Conservation (phyloP, 1,284 basidiomycete genomes). For the Schizophyllum commune region DNA sequence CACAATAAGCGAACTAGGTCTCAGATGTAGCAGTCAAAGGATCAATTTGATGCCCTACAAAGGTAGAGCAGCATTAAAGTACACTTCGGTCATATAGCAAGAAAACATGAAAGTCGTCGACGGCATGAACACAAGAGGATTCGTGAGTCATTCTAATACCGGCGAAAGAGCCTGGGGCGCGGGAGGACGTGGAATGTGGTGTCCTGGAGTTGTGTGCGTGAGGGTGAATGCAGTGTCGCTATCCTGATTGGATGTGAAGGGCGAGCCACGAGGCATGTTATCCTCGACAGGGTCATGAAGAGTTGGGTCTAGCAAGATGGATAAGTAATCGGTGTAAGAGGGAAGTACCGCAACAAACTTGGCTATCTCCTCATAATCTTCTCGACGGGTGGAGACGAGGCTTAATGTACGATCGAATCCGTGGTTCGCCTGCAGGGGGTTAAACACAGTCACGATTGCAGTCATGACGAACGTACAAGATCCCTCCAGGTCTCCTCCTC, state of each 20-base stretch:
- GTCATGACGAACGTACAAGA: conserved; percentile 37
- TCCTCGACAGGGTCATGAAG: neutral
- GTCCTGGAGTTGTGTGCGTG: neutral
- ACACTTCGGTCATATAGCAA: neutral
- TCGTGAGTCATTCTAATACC: neutral
- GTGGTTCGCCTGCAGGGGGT: conserved; percentile 47
- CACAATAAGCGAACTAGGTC: neutral
- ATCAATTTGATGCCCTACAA: too few species aligned
- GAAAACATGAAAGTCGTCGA: neutral
- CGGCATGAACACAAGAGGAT: neutral
- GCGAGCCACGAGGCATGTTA: neutral
- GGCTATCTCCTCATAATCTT: conserved; percentile 26
- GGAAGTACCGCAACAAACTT: neutral
- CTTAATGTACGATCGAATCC: conserved; percentile 63
- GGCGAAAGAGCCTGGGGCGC: neutral
- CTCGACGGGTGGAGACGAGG: conserved; percentile 50
- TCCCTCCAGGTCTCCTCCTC: conserved; percentile 79
- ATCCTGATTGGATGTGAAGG: neutral
- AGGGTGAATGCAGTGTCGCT: too few species aligned
- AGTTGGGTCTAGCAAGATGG: neutral
- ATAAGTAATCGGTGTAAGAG: neutral
- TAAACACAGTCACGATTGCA: conserved; percentile 4
- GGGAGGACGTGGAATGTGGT: neutral
- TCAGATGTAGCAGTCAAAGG: neutral
- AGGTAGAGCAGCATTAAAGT: neutral